Conservation (phyloP, 1,284 basidiomycete species). For the Mycena sp. region DNA sequence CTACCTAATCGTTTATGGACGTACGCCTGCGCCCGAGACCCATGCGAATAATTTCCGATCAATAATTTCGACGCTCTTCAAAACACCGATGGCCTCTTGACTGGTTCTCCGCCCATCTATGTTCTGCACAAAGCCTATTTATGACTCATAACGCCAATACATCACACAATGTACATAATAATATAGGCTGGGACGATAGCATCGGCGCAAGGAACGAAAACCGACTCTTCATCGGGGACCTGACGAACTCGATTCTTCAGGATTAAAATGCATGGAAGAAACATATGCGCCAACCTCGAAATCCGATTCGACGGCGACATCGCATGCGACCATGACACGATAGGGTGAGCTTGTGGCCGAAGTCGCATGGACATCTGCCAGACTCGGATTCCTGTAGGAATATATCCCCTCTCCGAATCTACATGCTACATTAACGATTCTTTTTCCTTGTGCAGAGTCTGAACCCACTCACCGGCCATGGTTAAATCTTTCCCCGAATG, state of each 20-base stretch:
- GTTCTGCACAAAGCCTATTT: conserved; percentile 4
- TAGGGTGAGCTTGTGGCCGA: conserved; percentile 71
- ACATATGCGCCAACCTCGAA: conserved; percentile 25
- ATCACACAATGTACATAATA: conserved; percentile 53
- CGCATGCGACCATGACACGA: conserved; percentile 68
- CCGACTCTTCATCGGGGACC: conserved; percentile 49
- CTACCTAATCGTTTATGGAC: conserved; percentile 58
- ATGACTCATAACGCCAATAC: neutral
- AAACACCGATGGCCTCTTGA: conserved; percentile 25
- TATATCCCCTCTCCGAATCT: conserved; percentile 71
- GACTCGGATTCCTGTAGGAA: conserved; percentile 62
- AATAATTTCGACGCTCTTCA: conserved; percentile 28
- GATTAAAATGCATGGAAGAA: neutral
- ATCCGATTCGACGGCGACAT: conserved; percentile 54
- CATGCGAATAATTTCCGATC: conserved; percentile 11
- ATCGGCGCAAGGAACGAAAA: conserved; percentile 54
- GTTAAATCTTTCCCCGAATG: conserved; percentile 60
- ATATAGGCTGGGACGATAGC: conserved; percentile 59
- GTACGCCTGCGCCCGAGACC: neutral
- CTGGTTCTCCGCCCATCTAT: conserved; percentile 9
- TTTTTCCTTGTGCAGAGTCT: neutral
- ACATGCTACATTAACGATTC: conserved; percentile 8
- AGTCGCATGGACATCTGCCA: conserved; percentile 64
- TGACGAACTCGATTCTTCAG: conserved; percentile 24
- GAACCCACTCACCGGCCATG: conserved; percentile 56